Conservation (phyloP, 805 yeast species). For the Ogataea dorogensis region DNA sequence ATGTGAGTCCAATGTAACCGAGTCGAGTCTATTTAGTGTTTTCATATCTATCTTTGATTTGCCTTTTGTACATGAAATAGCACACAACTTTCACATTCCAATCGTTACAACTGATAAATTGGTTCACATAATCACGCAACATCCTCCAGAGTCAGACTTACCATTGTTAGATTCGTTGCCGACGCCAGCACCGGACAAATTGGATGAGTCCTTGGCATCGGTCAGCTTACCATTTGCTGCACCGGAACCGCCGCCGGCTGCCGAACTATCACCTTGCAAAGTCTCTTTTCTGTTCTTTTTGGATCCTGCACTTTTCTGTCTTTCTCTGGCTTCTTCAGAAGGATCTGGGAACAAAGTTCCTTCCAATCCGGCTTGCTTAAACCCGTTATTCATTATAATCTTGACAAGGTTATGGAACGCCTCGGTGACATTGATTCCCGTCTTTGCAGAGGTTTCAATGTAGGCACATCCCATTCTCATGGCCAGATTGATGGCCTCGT, state of each 20-base stretch:
- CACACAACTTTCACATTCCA: background rate
- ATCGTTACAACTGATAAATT: background rate
- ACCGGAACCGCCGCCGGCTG: constrained; percentile 3
- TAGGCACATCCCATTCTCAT: constrained; percentile 67
- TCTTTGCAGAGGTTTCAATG: constrained; percentile 91
- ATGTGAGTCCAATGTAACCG: constrained; percentile 7
- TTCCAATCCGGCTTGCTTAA: constrained; percentile 26
- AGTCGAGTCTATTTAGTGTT: background rate
- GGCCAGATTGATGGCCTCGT: constrained; percentile 64
- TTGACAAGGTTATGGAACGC: constrained; percentile 37
- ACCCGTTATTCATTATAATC: constrained; percentile 30
- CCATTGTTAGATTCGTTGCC: constrained; percentile 11
- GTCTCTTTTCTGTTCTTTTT: constrained; percentile 17
- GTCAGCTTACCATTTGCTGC: constrained; percentile 3
- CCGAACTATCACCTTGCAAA: constrained; percentile 7
- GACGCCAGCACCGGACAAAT: constrained; percentile 16
- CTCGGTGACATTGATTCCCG: constrained; percentile 69
- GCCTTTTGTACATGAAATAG: constrained; percentile 5
- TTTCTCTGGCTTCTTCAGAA: constrained; percentile 23
- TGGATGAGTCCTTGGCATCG: constrained; percentile 5
- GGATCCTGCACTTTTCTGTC: constrained; percentile 8
- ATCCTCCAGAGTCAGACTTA: constrained; percentile 30
- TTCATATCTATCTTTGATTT: constrained; percentile 2
- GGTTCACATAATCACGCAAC: constrained; percentile 33
- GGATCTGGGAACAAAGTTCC: constrained; percentile 31